phyloP scores from a whole-genome alignment of 1,139 yeast species.

The Scheffersomyces segobiensis region DNA sequence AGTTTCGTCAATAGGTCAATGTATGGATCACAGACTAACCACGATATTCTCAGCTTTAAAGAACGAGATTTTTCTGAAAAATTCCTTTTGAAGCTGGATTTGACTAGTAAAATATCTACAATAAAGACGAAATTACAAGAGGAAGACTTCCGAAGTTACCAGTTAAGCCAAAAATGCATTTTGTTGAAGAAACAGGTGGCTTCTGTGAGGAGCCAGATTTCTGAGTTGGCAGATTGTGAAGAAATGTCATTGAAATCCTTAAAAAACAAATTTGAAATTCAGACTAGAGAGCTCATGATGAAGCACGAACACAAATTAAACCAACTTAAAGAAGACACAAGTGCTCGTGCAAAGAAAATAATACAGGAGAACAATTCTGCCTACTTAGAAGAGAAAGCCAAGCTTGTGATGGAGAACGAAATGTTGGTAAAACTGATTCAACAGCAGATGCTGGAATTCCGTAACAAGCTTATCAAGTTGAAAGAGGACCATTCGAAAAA shows the following conservation, averaged over 20 bases:
- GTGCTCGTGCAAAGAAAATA: constrained; percentile 34
- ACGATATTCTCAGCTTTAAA: background rate
- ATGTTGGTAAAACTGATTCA: constrained; percentile 13
- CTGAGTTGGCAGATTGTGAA: constrained; percentile 30
- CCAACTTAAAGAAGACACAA: constrained; percentile 36
- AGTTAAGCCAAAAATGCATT: constrained; percentile 22
- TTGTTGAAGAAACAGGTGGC: constrained; percentile 20
- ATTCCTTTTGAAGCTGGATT: background rate
- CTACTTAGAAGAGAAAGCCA: constrained; percentile 24
- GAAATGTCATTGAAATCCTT: constrained; percentile 27
- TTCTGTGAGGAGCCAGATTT: constrained; percentile 25
- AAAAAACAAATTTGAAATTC: constrained; percentile 34
- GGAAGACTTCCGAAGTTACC: constrained; percentile 11
- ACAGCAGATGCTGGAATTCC: constrained; percentile 19
- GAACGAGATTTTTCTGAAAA: background rate
- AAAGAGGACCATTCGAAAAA: constrained; percentile 26
- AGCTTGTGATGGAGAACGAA: constrained; percentile 14
- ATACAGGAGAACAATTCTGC: constrained; percentile 26
- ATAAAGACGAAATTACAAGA: constrained; percentile 15
- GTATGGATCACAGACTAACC: background rate
- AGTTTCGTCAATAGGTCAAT: background rate
- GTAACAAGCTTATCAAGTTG: constrained; percentile 25
- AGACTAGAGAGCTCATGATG: constrained; percentile 32
- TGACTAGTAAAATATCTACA: constrained; percentile 12
- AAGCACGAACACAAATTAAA: constrained; percentile 36